These are phyloP conservation scores for Daldinia concentrica DNA, from an alignment of 495 filamentous ascomycete species.

Conservation along the genomic window DNA sequence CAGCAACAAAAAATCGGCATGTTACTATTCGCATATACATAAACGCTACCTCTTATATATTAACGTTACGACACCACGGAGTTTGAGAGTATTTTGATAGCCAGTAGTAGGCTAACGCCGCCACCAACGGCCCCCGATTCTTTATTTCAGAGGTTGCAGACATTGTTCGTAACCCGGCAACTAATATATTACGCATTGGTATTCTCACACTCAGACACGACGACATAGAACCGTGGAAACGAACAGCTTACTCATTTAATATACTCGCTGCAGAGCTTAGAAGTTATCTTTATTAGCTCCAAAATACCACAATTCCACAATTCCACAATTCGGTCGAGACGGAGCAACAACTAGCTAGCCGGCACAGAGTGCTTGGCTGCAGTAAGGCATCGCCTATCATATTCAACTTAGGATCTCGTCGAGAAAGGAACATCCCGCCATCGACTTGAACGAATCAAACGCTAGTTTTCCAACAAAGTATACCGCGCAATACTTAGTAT, in stretches of 20 bases:
- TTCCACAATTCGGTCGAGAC: conserved; percentile 12
- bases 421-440: conserved; percentile 19
- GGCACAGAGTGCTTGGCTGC: conserved; percentile 31
- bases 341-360: conserved; percentile 12
- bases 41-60: conserved; percentile 25
- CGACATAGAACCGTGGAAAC: neutral
- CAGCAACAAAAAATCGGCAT: conserved; percentile 30
- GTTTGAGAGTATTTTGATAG: conserved; percentile 9
- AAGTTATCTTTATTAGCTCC: conserved; percentile 7
- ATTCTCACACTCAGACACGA: conserved; percentile 5
- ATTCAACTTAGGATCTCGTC: conserved; percentile 5
- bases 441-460: conserved; percentile 25
- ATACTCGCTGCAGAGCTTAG: conserved; percentile 8
- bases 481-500: conserved; percentile 7
- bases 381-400: conserved; percentile 28
- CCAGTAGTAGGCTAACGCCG: conserved; percentile 26
- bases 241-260: conserved; percentile 23
- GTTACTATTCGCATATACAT: conserved; percentile 26
- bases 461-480: conserved; percentile 2
- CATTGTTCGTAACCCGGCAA: neutral
- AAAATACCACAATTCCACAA: neutral
- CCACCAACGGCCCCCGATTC: conserved; percentile 36
- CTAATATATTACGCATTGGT: conserved; percentile 32
- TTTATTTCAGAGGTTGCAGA: conserved; percentile 16
- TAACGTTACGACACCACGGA: conserved; percentile 26